phyloP scores from a whole-genome alignment of 2,329 filamentous ascomycete genomes.

The Trichoderma pleuroti region DNA sequence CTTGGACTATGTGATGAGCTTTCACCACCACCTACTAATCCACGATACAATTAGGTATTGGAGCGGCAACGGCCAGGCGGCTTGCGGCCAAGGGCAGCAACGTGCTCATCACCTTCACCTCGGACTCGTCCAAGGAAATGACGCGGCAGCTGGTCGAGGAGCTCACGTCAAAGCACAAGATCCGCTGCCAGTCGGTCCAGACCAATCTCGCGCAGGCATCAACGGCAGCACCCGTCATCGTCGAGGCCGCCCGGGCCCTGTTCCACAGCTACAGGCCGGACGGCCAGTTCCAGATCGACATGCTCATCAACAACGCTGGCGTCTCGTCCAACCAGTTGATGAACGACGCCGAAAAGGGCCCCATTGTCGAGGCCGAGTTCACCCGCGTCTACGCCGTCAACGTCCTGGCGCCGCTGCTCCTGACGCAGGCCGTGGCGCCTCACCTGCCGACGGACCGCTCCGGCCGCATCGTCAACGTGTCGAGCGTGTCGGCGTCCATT shows the following conservation, averaged over 20 bases:
- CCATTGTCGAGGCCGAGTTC: constrained; percentile 62
- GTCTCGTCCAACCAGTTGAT: constrained; percentile 62
- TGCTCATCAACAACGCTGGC: constrained; percentile 85
- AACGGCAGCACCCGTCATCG: constrained; percentile 27
- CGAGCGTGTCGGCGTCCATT: constrained; percentile 51
- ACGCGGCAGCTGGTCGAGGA: constrained; percentile 47
- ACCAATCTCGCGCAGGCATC: constrained; percentile 30
- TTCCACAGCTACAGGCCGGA: constrained; percentile 25
- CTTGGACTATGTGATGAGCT: neutral
- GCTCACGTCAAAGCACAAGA: constrained; percentile 43
- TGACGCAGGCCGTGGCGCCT: constrained; percentile 68
- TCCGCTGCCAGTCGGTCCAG: constrained; percentile 29
- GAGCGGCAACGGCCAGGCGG: constrained; percentile 54
- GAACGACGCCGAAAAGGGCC: constrained; percentile 48
- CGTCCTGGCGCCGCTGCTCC: constrained; percentile 73
- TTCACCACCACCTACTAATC: neutral
- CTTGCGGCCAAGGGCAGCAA: constrained; percentile 59
- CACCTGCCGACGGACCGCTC: constrained; percentile 67
- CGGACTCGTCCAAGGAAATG: constrained; percentile 47
- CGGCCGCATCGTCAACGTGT: constrained; percentile 55
- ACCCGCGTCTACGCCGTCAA: constrained; percentile 72
- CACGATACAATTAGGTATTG: constrained; percentile 39
- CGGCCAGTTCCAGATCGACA: constrained; percentile 56
- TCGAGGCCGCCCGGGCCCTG: constrained; percentile 30
- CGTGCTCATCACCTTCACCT: constrained; percentile 58